phyloP scores from a whole-genome alignment of 352 stramenopile species.

The Phytophthora vignae region DNA sequence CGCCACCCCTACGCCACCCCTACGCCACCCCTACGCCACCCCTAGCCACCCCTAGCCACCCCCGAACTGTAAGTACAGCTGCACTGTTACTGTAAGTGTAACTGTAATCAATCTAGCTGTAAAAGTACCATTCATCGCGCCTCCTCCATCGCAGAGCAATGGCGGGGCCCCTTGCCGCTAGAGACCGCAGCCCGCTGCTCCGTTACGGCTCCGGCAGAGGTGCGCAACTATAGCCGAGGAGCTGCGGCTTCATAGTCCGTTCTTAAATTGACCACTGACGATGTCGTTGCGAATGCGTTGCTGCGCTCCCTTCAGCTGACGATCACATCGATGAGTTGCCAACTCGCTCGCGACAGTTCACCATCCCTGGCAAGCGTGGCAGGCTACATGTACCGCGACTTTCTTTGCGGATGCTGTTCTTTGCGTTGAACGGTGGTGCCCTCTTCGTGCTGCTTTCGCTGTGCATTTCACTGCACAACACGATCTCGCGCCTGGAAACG shows the following conservation, averaged over 20 bases:
- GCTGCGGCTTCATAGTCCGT: not conserved
- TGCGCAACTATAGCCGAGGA: constrained; percentile 9
- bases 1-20: too few species aligned
- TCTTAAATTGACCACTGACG: not conserved
- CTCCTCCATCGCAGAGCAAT: constrained; percentile 24
- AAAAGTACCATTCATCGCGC: too few species aligned
- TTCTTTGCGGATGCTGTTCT: constrained; percentile 53
- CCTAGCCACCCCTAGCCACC: too few species aligned
- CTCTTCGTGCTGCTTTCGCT: constrained; percentile 63
- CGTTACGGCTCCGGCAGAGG: constrained; percentile 63
- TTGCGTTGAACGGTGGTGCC: constrained; percentile 64
- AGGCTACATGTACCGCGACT: constrained; percentile 6
- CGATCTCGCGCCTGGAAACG: constrained; percentile 59
- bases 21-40: too few species aligned
- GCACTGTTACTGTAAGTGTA: too few species aligned
- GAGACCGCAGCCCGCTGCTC: constrained; percentile 67
- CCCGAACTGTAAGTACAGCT: too few species aligned
- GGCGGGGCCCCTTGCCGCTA: constrained; percentile 20
- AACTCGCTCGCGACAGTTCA: constrained; percentile 14
- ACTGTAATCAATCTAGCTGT: too few species aligned
- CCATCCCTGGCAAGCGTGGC: constrained; percentile 3
- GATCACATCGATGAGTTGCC: constrained; percentile 22
- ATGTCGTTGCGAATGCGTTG: constrained; percentile 1
- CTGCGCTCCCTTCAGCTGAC: constrained; percentile 6
- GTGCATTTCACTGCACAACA: constrained; percentile 81